Conservation (phyloP, 768 basidiomycete species). For the Wakefieldia striispora region DNA sequence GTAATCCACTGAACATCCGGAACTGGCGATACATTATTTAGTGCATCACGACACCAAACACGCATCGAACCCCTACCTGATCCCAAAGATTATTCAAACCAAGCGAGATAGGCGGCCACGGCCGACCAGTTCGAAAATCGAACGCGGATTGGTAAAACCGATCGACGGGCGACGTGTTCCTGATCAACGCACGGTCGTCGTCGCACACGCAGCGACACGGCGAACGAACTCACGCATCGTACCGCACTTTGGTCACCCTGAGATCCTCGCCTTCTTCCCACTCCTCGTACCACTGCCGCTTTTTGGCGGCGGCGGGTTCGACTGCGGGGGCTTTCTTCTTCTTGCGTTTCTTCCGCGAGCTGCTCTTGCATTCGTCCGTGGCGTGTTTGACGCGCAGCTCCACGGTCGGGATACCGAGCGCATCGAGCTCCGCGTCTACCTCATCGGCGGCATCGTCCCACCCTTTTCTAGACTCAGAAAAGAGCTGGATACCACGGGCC, state of each 20-base stretch:
- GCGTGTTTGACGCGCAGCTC: conserved; percentile 49
- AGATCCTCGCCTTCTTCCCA: conserved; percentile 64
- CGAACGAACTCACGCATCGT: conserved; percentile 47
- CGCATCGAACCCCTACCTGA: conserved; percentile 41
- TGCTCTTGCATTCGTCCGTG: conserved; percentile 56
- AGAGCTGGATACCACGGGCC: conserved; percentile 55
- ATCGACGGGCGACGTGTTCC: conserved; percentile 46
- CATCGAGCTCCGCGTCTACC: conserved; percentile 62
- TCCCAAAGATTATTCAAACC: conserved; percentile 56
- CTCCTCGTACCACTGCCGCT: conserved; percentile 61
- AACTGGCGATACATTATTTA: conserved; percentile 43
- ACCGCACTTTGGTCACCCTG: conserved; percentile 38
- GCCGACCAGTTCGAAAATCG: conserved; percentile 50
- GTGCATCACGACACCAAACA: not conserved
- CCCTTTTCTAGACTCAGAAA: conserved; percentile 34
- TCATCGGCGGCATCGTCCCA: conserved; percentile 32
- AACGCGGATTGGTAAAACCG: conserved; percentile 55
- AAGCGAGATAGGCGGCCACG: conserved; percentile 35
- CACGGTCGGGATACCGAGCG: conserved; percentile 65
- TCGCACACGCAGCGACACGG: not conserved
- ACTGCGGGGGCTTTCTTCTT: conserved; percentile 28
- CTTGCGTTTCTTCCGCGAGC: conserved; percentile 51
- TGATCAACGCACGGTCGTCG: conserved; percentile 23
- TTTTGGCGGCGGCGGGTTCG: conserved; percentile 21
- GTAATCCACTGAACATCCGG: conserved; percentile 57